Percentiles rank a stretch among this genome's conserved stretches.
Evolutionary conservation across 2,329 filamentous ascomycete genomes (phyloP).

Genomic region (Kalaharituber pfeilii): DNA sequence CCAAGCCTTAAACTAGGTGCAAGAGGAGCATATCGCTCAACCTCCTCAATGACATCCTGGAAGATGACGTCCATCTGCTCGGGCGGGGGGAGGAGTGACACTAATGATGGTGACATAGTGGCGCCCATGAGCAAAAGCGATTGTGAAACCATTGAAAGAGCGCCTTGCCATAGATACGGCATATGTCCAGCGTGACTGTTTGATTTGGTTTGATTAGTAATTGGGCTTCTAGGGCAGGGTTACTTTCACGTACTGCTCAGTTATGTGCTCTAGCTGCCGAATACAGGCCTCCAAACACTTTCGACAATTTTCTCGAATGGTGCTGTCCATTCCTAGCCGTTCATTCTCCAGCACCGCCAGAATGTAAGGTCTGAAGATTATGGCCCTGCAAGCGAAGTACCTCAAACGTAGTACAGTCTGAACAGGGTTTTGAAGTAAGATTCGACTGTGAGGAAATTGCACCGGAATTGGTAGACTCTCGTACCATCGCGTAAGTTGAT

Average conservation of each 20-base stretch:
- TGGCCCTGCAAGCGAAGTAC: slow-evolving; percentile 72
- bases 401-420: slow-evolving; percentile 63
- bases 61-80: slow-evolving; percentile 55
- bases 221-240: not conserved
- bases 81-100: slow-evolving; percentile 42
- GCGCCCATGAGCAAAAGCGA: slow-evolving; percentile 69
- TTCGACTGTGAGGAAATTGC: slow-evolving; percentile 56
- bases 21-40: slow-evolving; percentile 55
- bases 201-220: slow-evolving; percentile 8
- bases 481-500: slow-evolving; percentile 71
- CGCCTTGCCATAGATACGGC: slow-evolving; percentile 73
- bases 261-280: slow-evolving; percentile 61
- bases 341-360: slow-evolving; percentile 64
- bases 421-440: slow-evolving; percentile 51
- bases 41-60: slow-evolving; percentile 56
- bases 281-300: slow-evolving; percentile 68
- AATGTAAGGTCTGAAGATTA: slow-evolving; percentile 73
- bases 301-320: slow-evolving; percentile 59
- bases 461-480: slow-evolving; percentile 56
- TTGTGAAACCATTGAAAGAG: slow-evolving; percentile 67
- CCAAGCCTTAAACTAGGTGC: slow-evolving; percentile 59
- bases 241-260: slow-evolving; percentile 53
- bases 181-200: slow-evolving; percentile 61
- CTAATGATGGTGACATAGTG: slow-evolving; percentile 59
- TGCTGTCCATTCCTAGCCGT: slow-evolving; percentile 49